These are phyloP conservation scores for Lithohypha guttulata DNA, from an alignment of 2,329 filamentous ascomycete species.

Conservation along the genomic window DNA sequence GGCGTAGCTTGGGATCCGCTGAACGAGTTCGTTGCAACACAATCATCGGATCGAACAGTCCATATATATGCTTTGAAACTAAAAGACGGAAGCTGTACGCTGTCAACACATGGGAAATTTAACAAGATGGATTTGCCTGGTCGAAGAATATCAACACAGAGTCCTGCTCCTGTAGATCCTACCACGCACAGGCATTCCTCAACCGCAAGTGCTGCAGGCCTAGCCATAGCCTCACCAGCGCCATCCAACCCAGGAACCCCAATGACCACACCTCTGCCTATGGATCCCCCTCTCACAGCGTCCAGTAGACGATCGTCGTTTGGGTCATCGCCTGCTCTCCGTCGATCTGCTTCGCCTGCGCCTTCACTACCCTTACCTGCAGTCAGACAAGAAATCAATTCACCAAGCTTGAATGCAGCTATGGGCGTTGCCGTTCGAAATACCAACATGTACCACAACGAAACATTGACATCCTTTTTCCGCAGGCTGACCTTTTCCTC, in stretches of 20 bases:
- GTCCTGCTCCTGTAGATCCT: conserved; percentile 80
- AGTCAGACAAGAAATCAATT: conserved; percentile 87
- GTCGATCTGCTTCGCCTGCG: conserved; percentile 83
- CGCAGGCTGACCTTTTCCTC: conserved; percentile 86
- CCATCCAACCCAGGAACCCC: conserved; percentile 91
- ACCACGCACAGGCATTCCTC: conserved; percentile 52
- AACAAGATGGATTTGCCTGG: conserved; percentile 90
- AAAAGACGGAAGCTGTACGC: conserved; percentile 88
- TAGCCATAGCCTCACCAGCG: conserved; percentile 65
- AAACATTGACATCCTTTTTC: conserved; percentile 96
- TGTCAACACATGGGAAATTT: conserved; percentile 68
- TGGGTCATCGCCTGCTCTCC: conserved; percentile 61
- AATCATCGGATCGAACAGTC: conserved; percentile 94
- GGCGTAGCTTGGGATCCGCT: conserved; percentile 96
- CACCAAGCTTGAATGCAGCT: conserved; percentile 52
- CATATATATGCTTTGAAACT: conserved; percentile 95
- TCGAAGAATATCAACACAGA: conserved; percentile 78
- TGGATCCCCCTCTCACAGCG: conserved; percentile 81
- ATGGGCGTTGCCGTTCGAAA: conserved; percentile 61
- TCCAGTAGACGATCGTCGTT: conserved; percentile 94
- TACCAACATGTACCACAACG: conserved; percentile 85
- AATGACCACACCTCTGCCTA: conserved; percentile 75
- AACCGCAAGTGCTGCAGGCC: conserved; percentile 29
- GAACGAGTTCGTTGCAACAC: conserved; percentile 95
- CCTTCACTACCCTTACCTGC: conserved; percentile 89